Evolutionary conservation across 805 yeast species (phyloP).

Genomic region (baker's yeast (Saccharomyces cerevisiae)): DNA sequence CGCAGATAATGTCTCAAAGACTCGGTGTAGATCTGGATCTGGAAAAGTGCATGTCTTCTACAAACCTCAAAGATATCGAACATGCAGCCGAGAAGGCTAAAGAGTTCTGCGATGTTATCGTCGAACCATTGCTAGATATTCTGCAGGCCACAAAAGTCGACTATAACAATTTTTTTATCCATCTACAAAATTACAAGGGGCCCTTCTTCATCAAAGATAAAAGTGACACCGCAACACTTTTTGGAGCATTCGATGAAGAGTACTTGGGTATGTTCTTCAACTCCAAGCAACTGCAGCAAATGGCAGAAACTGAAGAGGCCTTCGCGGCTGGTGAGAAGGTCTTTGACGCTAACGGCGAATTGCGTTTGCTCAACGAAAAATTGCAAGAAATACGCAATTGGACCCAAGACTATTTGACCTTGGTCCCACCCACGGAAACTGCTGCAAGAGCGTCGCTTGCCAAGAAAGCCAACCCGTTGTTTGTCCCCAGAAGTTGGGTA

Average conservation of each 20-base stretch:
- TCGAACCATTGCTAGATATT: conserved; percentile 55
- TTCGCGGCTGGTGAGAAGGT: background rate
- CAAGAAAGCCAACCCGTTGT: conserved; percentile 56
- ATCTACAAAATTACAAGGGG: conserved; percentile 43
- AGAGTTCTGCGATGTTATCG: conserved; percentile 28
- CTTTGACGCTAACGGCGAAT: conserved; percentile 30
- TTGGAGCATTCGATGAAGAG: conserved; percentile 14
- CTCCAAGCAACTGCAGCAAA: conserved; percentile 11
- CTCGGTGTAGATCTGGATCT: conserved; percentile 48
- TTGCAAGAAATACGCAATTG: conserved; percentile 39
- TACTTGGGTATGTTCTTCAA: conserved; percentile 17
- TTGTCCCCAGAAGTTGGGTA: conserved; percentile 80
- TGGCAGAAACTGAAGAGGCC: conserved; percentile 16
- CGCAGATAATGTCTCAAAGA: conserved; percentile 49
- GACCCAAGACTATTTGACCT: conserved; percentile 41
- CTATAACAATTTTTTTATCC: conserved; percentile 69
- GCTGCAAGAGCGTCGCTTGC: conserved; percentile 38
- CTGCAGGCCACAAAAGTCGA: conserved; percentile 59
- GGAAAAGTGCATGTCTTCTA: conserved; percentile 4
- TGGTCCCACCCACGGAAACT: conserved; percentile 31
- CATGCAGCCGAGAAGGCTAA: conserved; percentile 7
- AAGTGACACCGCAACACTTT: background rate
- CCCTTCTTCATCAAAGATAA: conserved; percentile 21
- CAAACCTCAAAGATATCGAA: conserved; percentile 3
- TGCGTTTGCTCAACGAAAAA: conserved; percentile 34